Conservation (phyloP, 495 filamentous ascomycete species). For the Lindgomyces ingoldianus region DNA sequence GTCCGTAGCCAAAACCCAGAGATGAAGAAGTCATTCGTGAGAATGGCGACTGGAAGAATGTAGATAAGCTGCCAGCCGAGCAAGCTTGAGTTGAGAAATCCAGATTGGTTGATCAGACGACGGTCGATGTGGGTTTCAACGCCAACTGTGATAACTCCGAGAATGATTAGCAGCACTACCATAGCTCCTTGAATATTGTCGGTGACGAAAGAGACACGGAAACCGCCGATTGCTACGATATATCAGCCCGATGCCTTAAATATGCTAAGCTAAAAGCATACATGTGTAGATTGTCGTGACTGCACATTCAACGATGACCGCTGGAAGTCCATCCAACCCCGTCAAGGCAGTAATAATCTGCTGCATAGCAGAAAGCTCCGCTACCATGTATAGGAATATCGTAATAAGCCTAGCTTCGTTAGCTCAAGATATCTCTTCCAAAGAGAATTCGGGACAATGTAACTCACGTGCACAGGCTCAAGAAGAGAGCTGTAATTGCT, state of each 20-base stretch:
- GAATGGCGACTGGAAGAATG: slow-evolving; percentile 70
- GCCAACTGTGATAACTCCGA: slow-evolving; percentile 71
- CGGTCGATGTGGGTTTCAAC: slow-evolving; percentile 68
- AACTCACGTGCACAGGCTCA: slow-evolving; percentile 58
- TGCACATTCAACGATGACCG: slow-evolving; percentile 69
- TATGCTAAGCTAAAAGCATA: slow-evolving; percentile 44
- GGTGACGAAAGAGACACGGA: slow-evolving; percentile 74
- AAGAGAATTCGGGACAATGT: background rate
- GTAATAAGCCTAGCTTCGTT: slow-evolving; percentile 57
- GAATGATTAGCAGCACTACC: slow-evolving; percentile 66
- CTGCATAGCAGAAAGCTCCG: slow-evolving; percentile 71
- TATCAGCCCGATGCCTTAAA: background rate
- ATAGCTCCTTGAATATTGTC: slow-evolving; percentile 76
- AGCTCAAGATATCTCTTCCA: background rate
- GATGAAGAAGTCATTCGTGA: slow-evolving; percentile 79
- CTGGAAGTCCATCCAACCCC: slow-evolving; percentile 69
- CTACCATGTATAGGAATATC: slow-evolving; percentile 79
- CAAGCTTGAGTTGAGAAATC: slow-evolving; percentile 58
- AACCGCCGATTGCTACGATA: slow-evolving; percentile 65
- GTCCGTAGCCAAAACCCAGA: slow-evolving; percentile 78
- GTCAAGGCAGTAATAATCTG: slow-evolving; percentile 72
- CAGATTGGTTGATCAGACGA: slow-evolving; percentile 62
- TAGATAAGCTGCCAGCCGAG: slow-evolving; percentile 78
- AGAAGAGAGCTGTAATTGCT: slow-evolving; percentile 60
- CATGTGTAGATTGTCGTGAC: slow-evolving; percentile 78